phyloP scores from a whole-genome alignment of 768 basidiomycete genomes.

The Suillus tomentosus region DNA sequence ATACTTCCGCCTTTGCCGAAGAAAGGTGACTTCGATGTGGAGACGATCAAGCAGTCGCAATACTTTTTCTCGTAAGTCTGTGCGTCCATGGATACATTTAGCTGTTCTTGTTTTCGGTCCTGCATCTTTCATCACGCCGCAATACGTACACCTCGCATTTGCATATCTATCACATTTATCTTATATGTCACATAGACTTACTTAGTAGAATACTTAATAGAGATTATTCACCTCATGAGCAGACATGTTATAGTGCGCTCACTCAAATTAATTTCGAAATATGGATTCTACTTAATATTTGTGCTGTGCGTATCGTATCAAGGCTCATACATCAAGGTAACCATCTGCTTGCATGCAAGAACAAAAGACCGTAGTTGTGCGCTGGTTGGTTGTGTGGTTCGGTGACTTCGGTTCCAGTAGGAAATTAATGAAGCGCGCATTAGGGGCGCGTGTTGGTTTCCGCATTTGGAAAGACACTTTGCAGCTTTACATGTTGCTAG shows the following conservation, averaged over 20 bases:
- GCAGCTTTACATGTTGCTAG: neutral
- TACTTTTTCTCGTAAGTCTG: slow-evolving; percentile 89
- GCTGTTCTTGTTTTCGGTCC: slow-evolving; percentile 3
- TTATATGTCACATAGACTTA: slow-evolving; percentile 7
- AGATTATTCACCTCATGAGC: neutral
- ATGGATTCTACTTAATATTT: neutral
- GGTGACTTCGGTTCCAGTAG: too few relatives aligned
- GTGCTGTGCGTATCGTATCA: neutral
- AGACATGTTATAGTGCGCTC: too few relatives aligned
- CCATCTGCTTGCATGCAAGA: neutral
- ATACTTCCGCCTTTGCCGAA: slow-evolving; percentile 79
- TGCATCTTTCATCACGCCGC: neutral
- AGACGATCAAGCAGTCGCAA: slow-evolving; percentile 72
- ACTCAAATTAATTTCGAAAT: neutral
- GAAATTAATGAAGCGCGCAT: neutral
- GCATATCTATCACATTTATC: slow-evolving; percentile 4
- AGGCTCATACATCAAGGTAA: neutral
- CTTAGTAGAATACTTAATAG: slow-evolving; percentile 4
- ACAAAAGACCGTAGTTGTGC: neutral
- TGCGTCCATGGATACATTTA: neutral
- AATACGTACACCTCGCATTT: neutral
- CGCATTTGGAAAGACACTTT: slow-evolving; percentile 3
- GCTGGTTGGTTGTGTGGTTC: neutral
- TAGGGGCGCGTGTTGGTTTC: neutral
- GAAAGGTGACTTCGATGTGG: slow-evolving; percentile 86